A percentile compares a stretch with the other conserved stretches of the same genome.
Conservation (phyloP, 106 monocot species). For the Dioscorea zingiberensis region DNA sequence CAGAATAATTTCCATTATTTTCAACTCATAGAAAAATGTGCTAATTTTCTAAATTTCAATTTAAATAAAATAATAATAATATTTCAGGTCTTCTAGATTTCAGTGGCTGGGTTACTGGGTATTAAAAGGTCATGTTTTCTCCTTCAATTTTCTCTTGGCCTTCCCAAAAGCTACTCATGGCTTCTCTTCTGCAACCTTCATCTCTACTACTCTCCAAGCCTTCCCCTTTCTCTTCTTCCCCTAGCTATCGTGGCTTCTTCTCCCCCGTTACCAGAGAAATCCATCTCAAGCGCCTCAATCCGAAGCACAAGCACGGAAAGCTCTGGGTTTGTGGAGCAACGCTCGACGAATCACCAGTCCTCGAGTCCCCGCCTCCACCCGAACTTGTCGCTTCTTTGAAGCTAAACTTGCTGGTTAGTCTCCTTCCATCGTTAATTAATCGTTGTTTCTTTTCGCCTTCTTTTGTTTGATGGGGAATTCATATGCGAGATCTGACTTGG, state of each 20-base stretch:
- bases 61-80: neutral
- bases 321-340: neutral
- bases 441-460: neutral
- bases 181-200: slow-evolving; percentile 1
- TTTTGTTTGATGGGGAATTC: neutral
- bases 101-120: neutral
- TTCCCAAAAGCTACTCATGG: neutral
- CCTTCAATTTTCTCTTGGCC: neutral
- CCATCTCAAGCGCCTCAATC: neutral
- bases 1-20: too few species aligned
- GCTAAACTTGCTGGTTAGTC: slow-evolving; percentile 38
- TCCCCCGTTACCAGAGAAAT: neutral
- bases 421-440: neutral
- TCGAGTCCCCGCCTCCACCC: slow-evolving; percentile 8
- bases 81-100: neutral
- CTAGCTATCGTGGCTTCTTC: neutral
- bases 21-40: too few species aligned
- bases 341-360: slow-evolving; percentile 18
- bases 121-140: neutral
- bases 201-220: neutral
- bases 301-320: neutral
- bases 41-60: too few species aligned
- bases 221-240: neutral
- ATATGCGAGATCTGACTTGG: neutral
- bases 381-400: slow-evolving; percentile 21